Percentiles rank a stretch among this genome's conserved stretches.
Conservation (phyloP, 225 moss, liverwort and hornwort genomes). For the Rhytidiadelphus loreus region DNA sequence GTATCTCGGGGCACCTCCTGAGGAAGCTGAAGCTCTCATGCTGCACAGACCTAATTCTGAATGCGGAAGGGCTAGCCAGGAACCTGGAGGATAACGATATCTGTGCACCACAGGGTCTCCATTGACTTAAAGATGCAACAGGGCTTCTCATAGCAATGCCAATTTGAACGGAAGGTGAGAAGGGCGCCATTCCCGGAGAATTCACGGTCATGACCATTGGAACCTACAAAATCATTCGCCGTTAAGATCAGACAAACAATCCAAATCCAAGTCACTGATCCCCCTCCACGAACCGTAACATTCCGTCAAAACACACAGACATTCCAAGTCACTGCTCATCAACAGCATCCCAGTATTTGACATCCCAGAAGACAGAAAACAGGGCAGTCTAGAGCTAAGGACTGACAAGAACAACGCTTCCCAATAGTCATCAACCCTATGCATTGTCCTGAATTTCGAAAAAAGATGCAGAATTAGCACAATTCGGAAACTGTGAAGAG, state of each 20-base stretch:
- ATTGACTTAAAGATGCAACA: background rate
- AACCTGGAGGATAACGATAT: background rate
- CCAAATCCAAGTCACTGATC: background rate
- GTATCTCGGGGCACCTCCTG: background rate
- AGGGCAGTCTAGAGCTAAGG: background rate
- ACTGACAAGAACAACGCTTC: background rate
- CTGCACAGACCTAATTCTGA: background rate
- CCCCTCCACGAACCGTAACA: background rate
- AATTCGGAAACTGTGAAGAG: background rate
- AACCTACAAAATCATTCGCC: background rate
- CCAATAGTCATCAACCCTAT: background rate
- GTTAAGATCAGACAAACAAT: background rate
- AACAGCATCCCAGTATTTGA: background rate
- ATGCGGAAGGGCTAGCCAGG: background rate
- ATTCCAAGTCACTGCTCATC: background rate
- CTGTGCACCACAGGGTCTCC: background rate
- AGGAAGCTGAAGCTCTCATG: background rate
- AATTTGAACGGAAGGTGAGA: background rate
- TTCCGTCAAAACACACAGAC: background rate
- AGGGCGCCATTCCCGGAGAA: background rate
- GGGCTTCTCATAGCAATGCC: background rate
- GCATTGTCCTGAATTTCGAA: background rate
- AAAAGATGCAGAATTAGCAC: no score
- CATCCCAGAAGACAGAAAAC: no score
- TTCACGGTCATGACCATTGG: background rate